phyloP scores from a whole-genome alignment of 2,329 filamentous ascomycete species.

The Raffaelea deltoideospora region DNA sequence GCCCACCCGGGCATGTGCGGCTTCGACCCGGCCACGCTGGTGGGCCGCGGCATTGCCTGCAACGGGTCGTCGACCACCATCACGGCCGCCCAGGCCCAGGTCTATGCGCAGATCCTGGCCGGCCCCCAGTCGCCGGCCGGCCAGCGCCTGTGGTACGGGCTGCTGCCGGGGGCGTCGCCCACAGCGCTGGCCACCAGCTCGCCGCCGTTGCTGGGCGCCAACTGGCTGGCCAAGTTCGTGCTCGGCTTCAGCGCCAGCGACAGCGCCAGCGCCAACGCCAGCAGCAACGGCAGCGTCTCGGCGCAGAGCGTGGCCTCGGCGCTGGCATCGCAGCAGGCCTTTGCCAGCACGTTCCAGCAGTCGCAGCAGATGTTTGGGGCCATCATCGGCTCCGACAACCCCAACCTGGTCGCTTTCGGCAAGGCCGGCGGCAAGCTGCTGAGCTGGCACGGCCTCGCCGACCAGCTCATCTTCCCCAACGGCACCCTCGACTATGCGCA shows the following conservation, averaged over 20 bases:
- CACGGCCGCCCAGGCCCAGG: constrained; percentile 4
- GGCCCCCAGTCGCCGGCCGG: constrained; percentile 5
- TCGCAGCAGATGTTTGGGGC: constrained; percentile 7
- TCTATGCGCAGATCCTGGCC: constrained; percentile 7
- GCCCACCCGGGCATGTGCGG: constrained; percentile 19
- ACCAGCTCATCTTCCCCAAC: constrained; percentile 9
- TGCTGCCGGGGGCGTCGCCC: constrained; percentile 4
- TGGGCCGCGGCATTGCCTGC: constrained; percentile 9
- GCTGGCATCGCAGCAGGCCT: neutral
- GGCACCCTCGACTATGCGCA: constrained; percentile 14
- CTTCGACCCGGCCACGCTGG: constrained; percentile 15
- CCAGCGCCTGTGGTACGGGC: constrained; percentile 7
- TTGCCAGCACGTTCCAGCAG: constrained; percentile 1
- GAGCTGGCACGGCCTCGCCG: constrained; percentile 28
- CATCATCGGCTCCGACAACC: constrained; percentile 13
- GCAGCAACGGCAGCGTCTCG: neutral
- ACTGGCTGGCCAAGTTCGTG: constrained; percentile 1
- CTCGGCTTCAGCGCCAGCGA: neutral
- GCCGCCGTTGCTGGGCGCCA: neutral
- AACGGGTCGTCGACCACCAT: constrained; percentile 9
- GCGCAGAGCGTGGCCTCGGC: constrained; percentile 1
- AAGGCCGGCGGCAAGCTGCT: constrained; percentile 31
- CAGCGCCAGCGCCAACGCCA: no score
- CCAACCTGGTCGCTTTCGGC: constrained; percentile 29
- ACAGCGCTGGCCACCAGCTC: neutral